A percentile compares a stretch with the other conserved stretches of the same genome.
phyloP scores from a whole-genome alignment of 2,329 filamentous ascomycete genomes.

The Delphinella strobiligena region DNA sequence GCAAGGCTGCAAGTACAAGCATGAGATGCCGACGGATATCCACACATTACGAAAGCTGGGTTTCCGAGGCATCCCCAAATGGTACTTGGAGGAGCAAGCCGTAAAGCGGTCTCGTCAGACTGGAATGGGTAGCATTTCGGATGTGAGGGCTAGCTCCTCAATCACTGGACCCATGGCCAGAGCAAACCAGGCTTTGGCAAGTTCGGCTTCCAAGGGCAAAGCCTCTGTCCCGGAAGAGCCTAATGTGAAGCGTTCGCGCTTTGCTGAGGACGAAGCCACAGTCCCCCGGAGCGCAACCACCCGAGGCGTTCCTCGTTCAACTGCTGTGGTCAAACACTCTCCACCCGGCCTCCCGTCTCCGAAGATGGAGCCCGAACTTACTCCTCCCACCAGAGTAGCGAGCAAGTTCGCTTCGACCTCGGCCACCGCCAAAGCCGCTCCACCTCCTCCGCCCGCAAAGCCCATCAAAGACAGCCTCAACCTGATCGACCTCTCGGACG shows the following conservation, averaged over 20 bases:
- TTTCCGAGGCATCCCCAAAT: constrained; percentile 43
- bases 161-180: too few relatives aligned
- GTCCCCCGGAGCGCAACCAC: too few relatives aligned
- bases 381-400: not conserved
- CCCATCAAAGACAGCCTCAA: not conserved
- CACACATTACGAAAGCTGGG: constrained; percentile 58
- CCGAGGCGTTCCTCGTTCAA: not conserved
- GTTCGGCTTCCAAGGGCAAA: not conserved
- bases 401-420: not conserved
- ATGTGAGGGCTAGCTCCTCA: too few relatives aligned
- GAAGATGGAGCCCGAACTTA: too few relatives aligned
- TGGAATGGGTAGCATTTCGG: too few relatives aligned
- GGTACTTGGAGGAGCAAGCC: constrained; percentile 40
- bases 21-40: constrained; percentile 70
- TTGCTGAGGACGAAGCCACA: too few relatives aligned
- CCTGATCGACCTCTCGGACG: not conserved
- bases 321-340: constrained; percentile 2
- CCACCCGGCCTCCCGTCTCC: too few relatives aligned
- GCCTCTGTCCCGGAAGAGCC: not conserved
- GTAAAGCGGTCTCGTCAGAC: constrained; percentile 16
- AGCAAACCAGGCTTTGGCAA: not conserved
- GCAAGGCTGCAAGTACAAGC: constrained; percentile 79
- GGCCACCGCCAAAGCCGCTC: too few relatives aligned
- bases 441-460: not conserved
- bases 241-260: not conserved